Base-by-base conservation (phyloP, 2,329 filamentous ascomycete genomes). In the Colletotrichum limetticola region DNA sequence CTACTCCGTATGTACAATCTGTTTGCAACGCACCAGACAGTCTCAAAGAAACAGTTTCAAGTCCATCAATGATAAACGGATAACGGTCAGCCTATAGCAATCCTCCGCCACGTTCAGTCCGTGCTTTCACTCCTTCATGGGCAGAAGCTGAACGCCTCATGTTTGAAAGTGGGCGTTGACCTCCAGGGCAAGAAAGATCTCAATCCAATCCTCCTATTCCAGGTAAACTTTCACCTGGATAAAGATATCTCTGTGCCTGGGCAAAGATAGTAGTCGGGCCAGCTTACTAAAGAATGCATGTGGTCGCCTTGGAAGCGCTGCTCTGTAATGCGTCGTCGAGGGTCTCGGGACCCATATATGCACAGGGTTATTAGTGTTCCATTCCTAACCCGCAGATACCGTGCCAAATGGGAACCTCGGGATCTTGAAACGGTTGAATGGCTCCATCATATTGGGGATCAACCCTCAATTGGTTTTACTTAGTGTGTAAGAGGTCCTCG, bases 81-180 rank as follows among this genome's bases (percentile, higher is more conserved):
- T 37, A 61, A 66, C 71, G 60, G 66, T 28, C 64, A 28, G 24
- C 52, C 56, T n/a, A 57, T 56, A 32, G 26, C 24, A 69, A 72
- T 59, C 59, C 42, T 56, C 66, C 4, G 24, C 69, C 70, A 72
- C 59, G 70, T 72, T 32, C 66, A 70, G 66, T 69, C 70, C 60
- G 70, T 72, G 70, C 66, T 22, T 57, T 26, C 28, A 60, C 42
- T n/a, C 49, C 52, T 37, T 42, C 26, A 35, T 42, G 30, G 12
- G 35, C 35, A 42, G 42, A 35, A 71, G 28, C 26, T 66, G 49
- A 42, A 26, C 70, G 70, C 70, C 70, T 72, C 70, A 5, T 59
- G 70, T 70, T 72, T 72, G 66, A 56, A 49, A 9, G 37, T 42
- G 30, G 52, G 37, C 30, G 58, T 24, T n/a, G 14, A 32, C 32